phyloP scores from a whole-genome alignment of 2,329 filamentous ascomycete genomes.

The Coniochaeta prunicola region DNA sequence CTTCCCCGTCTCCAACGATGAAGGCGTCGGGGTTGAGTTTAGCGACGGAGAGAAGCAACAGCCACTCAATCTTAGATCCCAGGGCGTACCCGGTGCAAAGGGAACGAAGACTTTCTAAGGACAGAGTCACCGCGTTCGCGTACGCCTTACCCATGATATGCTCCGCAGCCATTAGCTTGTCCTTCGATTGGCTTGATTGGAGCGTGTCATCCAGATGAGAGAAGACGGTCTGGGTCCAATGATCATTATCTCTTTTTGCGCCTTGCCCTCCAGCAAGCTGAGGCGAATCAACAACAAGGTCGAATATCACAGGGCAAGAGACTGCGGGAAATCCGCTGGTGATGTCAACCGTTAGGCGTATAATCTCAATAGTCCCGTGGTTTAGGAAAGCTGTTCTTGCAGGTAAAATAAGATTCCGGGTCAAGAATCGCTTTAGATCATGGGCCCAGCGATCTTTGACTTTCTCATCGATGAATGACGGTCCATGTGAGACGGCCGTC shows the following conservation, averaged over 20 bases:
- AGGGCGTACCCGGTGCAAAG: slow-evolving; percentile 37
- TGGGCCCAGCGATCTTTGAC: slow-evolving; percentile 32
- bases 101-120: slow-evolving; percentile 30
- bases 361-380: slow-evolving; percentile 30
- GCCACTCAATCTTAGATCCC: slow-evolving; percentile 31
- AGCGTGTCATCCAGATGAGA: slow-evolving; percentile 20
- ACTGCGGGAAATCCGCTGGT: slow-evolving; percentile 25
- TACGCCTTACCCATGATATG: slow-evolving; percentile 24
- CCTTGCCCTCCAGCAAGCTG: slow-evolving; percentile 26
- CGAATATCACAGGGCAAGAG: slow-evolving; percentile 37
- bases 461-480: slow-evolving; percentile 10
- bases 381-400: slow-evolving; percentile 39
- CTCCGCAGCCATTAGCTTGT: slow-evolving; percentile 18
- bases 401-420: slow-evolving; percentile 43
- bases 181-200: slow-evolving; percentile 10
- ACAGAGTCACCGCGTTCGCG: slow-evolving; percentile 21
- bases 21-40: slow-evolving; percentile 42
- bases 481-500: slow-evolving; percentile 12
- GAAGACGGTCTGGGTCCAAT: slow-evolving; percentile 32
- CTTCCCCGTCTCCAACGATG: slow-evolving; percentile 26
- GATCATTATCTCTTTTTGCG: slow-evolving; percentile 28
- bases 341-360: slow-evolving; percentile 33
- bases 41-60: slow-evolving; percentile 30
- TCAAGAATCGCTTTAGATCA: slow-evolving; percentile 41
- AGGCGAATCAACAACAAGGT: slow-evolving; percentile 26